Base-by-base conservation (phyloP, 768 basidiomycete genomes). In the Tricholoma sp. region DNA sequence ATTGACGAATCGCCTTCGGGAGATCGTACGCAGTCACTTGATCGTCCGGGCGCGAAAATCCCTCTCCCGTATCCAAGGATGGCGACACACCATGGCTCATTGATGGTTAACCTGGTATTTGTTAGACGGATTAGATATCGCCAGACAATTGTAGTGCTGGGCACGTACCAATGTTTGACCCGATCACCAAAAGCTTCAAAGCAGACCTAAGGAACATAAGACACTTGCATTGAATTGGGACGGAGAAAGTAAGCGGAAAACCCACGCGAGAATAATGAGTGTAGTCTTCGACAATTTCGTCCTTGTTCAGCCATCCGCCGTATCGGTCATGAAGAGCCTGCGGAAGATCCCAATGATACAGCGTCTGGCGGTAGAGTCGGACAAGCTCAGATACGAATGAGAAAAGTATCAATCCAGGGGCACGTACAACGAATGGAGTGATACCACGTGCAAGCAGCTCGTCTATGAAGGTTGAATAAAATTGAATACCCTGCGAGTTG, bases 321-420 rank as follows among this genome's bases (percentile, higher is more conserved):
- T 91, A 91, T 55, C 83, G 77, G 59, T 89, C 84, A 55, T 89
- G 82, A 37, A 93, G 79, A 19, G 72, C 83, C 65, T 88, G 85
- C 9, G 89, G 89, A 9, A 90, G 79, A 65, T 91, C 89, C 89
- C 89, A 91, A 67, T 86, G 87, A 65, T 87, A 86, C 34, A 88
- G 70, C 0, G 85, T 88, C 84, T 88, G 59, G 9, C 54, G 54
- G 39, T 19, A n/a, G 22, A 18, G 4, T n/a, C n/a, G 24, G 24
- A 31, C n/a, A 57, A 49, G 35, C 19, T 55, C 47, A 47, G 53
- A 34, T 53, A 41, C n/a, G 52, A 18, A 4, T 9, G 39, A 21
- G 8, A 50, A 14, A 24, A 32, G 47, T 24, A 24, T 41, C 6
- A n/a, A 41, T 18, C 9, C n/a, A 10, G 45, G 22, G 14, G 12